Percentiles rank a stretch among this genome's conserved stretches.
These are phyloP conservation scores for Neofusicoccum sp. DNA, from an alignment of 2,329 filamentous ascomycete species.

Conservation along the genomic window DNA sequence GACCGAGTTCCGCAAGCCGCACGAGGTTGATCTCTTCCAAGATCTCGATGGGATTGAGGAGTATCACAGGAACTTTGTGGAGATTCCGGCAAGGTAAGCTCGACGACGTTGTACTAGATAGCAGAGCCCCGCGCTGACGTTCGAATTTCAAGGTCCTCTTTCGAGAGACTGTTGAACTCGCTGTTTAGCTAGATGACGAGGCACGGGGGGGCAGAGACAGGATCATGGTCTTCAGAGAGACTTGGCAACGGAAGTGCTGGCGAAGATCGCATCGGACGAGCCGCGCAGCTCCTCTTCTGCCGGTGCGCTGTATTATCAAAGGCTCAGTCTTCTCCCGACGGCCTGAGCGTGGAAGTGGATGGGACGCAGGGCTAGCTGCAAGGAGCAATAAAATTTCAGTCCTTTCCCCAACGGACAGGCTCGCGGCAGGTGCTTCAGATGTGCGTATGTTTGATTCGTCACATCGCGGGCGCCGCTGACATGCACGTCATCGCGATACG, in stretches of 20 bases:
- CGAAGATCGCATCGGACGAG: background rate
- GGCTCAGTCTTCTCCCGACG: background rate
- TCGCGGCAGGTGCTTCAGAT: background rate
- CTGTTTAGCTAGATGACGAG: constrained; percentile 37
- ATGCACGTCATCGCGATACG: constrained; percentile 5
- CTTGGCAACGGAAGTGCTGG: background rate
- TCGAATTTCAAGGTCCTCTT: constrained; percentile 28
- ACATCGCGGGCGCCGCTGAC: background rate
- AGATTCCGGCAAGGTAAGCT: constrained; percentile 21
- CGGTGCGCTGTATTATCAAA: background rate
- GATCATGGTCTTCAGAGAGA: background rate
- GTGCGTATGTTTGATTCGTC: background rate
- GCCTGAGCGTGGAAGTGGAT: background rate
- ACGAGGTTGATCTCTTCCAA: constrained; percentile 62
- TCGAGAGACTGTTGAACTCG: constrained; percentile 45
- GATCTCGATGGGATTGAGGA: constrained; percentile 67
- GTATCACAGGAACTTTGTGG: constrained; percentile 61
- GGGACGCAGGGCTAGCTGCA: background rate
- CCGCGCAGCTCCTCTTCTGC: background rate
- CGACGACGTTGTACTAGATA: background rate
- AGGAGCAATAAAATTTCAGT: background rate
- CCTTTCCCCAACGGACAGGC: background rate
- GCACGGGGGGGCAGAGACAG: background rate
- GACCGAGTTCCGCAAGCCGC: constrained; percentile 56
- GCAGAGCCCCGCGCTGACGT: background rate